Percentiles rank a stretch among this genome's conserved stretches.
Conservation (phyloP, 2,329 filamentous ascomycete genomes). For the Escovopsis weberi region DNA sequence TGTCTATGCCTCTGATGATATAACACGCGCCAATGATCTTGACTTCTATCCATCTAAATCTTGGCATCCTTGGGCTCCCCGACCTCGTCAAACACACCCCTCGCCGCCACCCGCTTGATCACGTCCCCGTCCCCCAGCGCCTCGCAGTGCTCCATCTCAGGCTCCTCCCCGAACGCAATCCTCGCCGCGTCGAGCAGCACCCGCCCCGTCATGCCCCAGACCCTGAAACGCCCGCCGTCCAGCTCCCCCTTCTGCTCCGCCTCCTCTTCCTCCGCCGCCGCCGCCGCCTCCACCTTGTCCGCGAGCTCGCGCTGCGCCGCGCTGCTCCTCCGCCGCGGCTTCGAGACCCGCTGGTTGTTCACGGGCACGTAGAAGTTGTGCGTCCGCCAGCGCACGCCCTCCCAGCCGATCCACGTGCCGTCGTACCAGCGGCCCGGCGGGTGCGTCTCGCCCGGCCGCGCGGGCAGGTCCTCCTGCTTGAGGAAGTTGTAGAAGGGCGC, state of each 20-base stretch:
- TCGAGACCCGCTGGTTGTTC: slow-evolving; percentile 52
- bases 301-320: slow-evolving; percentile 19
- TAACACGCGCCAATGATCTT: not conserved
- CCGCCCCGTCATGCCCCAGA: slow-evolving; percentile 90
- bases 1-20: not conserved
- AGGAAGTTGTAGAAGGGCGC: slow-evolving; percentile 80
- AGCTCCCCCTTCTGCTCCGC: slow-evolving; percentile 30
- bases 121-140: slow-evolving; percentile 38
- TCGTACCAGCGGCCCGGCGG: slow-evolving; percentile 64
- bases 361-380: slow-evolving; percentile 89
- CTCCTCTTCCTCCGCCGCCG: slow-evolving; percentile 28
- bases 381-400: slow-evolving; percentile 64
- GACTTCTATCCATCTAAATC: slow-evolving; percentile 12
- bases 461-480: slow-evolving; percentile 39
- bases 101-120: slow-evolving; percentile 29
- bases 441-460: slow-evolving; percentile 19
- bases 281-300: slow-evolving; percentile 22
- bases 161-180: slow-evolving; percentile 68
- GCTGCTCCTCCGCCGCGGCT: slow-evolving; percentile 31
- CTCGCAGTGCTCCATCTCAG: slow-evolving; percentile 61
- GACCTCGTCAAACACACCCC: slow-evolving; percentile 33
- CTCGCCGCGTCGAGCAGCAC: slow-evolving; percentile 80
- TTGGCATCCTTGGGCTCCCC: slow-evolving; percentile 16
- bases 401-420: slow-evolving; percentile 68
- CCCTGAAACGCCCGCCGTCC: slow-evolving; percentile 50